Conservation (phyloP, 2,329 filamentous ascomycete species). For the Hymenoscyphus infarciens region DNA sequence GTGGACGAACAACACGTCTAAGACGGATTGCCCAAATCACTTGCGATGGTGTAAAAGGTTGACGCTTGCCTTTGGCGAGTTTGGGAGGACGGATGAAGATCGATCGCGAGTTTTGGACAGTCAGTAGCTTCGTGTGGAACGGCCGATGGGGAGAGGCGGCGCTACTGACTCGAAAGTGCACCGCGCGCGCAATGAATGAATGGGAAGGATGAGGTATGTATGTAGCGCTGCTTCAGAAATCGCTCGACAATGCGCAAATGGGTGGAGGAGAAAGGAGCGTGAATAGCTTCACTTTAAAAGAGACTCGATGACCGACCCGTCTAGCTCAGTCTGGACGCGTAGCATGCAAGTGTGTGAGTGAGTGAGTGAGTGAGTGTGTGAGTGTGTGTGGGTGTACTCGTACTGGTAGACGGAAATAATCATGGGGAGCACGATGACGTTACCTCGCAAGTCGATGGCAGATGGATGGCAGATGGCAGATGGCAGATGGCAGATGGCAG, state of each 20-base stretch:
- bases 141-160: too few relatives aligned
- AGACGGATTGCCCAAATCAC: too few relatives aligned
- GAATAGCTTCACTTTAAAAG: constrained; percentile 3
- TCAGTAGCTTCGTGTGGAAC: too few relatives aligned
- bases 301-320: neutral
- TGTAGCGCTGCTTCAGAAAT: too few relatives aligned
- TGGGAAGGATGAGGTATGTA: too few relatives aligned
- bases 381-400: neutral
- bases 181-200: too few relatives aligned
- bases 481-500: neutral
- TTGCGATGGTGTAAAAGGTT: too few relatives aligned
- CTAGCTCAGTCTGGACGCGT: neutral
- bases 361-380: neutral
- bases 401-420: neutral
- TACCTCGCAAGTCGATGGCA: neutral
- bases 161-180: too few relatives aligned
- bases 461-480: neutral
- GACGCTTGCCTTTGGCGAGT: too few relatives aligned
- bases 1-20: too few relatives aligned
- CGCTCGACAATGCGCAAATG: neutral
- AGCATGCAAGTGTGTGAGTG: neutral
- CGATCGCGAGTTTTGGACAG: too few relatives aligned
- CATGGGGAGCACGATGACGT: neutral
- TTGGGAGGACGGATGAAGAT: too few relatives aligned
- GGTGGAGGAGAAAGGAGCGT: neutral